Base-by-base conservation (phyloP, 176 grass and related monocot genomes). In the Puccinellia tenuiflora region DNA sequence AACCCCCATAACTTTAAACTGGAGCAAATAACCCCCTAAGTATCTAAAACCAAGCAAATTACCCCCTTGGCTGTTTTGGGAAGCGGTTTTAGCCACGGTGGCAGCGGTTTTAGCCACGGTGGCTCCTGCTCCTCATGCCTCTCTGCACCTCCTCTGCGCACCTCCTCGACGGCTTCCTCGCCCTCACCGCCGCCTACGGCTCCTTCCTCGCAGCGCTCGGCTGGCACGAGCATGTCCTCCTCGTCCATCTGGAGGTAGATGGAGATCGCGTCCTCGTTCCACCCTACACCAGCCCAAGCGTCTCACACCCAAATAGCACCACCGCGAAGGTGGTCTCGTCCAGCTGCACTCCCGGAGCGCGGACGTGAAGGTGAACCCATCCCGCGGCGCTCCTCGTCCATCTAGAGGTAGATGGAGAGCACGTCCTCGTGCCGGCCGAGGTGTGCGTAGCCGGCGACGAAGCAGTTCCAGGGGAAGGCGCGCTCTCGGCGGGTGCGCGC, bases 341-440 rank as follows among this genome's bases (percentile, higher is more conserved):
- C n/a, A n/a, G n/a, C n/a, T n/a, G n/a, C n/a, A n/a, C n/a, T n/a
- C 85, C 82, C 82, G 77, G 76, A 92, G 77, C 45, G 85, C 93
- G 10, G 50, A 60, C 2, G 43, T 67, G 48, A 92, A 88, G 60
- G 93, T 92, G 83, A 84, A 86, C 56, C 77, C 28, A 51, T 92
- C 90, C 9, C 88, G 83, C 33, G 81, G 67, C 46, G 88, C 76
- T 95, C 88, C 84, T 96, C 90, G 68, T 92, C 90, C 93, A 96
- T 92, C 79, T 96, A 86, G 64, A 84, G 70, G 79, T 92, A 96
- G 9, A 92, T 63, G 14, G 90, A 88, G 30, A 96, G 79, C 29
- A 90, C 93, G 16, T 96, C 93, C 5, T 96, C 71, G 79, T 88
- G 67, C 46, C 87, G 68, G 40, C 85, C 90, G 55, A 82, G 60